Base-by-base conservation (phyloP, 1,139 yeast genomes). In the Wickerhamiella pararugosa region DNA sequence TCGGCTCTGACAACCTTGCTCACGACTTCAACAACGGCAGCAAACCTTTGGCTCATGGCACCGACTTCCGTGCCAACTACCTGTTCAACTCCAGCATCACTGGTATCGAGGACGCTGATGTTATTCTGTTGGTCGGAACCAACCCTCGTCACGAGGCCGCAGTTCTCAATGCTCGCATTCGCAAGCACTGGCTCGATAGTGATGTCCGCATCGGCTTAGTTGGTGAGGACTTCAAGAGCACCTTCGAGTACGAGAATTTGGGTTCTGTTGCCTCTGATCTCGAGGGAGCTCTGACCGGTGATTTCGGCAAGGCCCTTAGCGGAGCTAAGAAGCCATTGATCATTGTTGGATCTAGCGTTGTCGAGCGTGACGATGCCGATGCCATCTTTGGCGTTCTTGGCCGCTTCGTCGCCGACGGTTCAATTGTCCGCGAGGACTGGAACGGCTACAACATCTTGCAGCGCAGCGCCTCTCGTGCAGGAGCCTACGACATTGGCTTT, bases 141-240 rank as follows among this genome's bases (percentile, higher is more conserved):
- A 83, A 83, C 67, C 93, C 94, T 52, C 75, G 94, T 60, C 86
- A 75, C 56, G 94, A 83, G 66, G 94, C 94, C 46, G 86, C 94
- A 36, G 93, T 82, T 10, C 70, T 83, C 54, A 83, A 83, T 60
- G 75, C 93, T 36, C 75, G 94, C 65, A 78, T 83, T 52, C 76
- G 94, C 68, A 79, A 78, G 61, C 77, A 73, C 47, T 83, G 92
- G 92, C 69, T 83, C 57, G 72, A 78, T 41, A 67, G 73, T 54
- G 69, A 79, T 57, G 65, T 71, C 44, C 76, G 73, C 56, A 65
- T 83, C 49, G 76, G 77, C 49, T 76, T 76, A 40, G 73, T 83
- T 51, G 94, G 94, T 55, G 78, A 79, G 63, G 61, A 68, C 51
- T 82, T 82, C 55, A 87, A 80, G 37, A 75, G 90, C 32, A 83